Conservation (phyloP, 2,329 filamentous ascomycete species). For the Fusarium oligoseptatum region DNA sequence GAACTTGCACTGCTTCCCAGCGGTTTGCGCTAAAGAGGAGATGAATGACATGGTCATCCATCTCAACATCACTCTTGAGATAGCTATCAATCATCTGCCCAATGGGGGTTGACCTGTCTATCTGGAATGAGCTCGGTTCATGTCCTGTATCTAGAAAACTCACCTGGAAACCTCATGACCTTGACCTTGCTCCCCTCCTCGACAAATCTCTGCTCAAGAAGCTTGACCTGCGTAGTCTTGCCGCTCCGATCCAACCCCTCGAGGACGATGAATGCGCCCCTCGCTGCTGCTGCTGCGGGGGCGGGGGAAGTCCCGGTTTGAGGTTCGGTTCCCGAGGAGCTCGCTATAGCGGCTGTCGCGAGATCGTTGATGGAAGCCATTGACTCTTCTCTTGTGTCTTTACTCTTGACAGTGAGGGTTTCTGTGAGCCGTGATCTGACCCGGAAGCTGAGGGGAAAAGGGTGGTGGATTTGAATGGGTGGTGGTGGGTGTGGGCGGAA, state of each 20-base stretch:
- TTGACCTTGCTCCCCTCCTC: slow-evolving; percentile 63
- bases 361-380: slow-evolving; percentile 66
- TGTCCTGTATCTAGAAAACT: slow-evolving; percentile 37
- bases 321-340: slow-evolving; percentile 48
- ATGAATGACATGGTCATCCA: slow-evolving; percentile 92
- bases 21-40: slow-evolving; percentile 91
- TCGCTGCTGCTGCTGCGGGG: slow-evolving; percentile 22
- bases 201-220: slow-evolving; percentile 69
- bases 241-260: slow-evolving; percentile 92
- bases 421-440: not conserved
- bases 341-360: slow-evolving; percentile 61
- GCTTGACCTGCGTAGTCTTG: slow-evolving; percentile 89
- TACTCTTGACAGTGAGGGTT: too few relatives aligned
- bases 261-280: slow-evolving; percentile 82
- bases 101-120: slow-evolving; percentile 86
- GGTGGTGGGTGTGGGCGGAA: not conserved
- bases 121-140: not conserved
- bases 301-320: slow-evolving; percentile 7
- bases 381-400: not conserved
- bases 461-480: not conserved
- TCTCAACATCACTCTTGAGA: slow-evolving; percentile 76
- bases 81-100: slow-evolving; percentile 90
- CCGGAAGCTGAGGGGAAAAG: not conserved
- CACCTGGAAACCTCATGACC: slow-evolving; percentile 71
- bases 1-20: slow-evolving; percentile 76